These are phyloP conservation scores for Eucalyptus marginata DNA, from an alignment of 345 rosid species.

Conservation along the genomic window DNA sequence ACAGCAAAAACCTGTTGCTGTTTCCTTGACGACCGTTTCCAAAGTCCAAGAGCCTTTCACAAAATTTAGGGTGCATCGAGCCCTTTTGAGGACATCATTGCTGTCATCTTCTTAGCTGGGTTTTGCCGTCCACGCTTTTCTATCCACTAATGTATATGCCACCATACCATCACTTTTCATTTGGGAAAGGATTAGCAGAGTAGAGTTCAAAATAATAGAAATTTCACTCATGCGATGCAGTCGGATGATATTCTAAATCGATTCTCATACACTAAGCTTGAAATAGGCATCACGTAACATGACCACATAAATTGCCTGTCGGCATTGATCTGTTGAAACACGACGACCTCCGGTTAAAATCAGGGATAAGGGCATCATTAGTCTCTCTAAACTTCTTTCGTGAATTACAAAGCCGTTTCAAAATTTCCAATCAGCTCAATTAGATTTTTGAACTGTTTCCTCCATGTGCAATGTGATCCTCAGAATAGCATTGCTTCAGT, in stretches of 20 bases:
- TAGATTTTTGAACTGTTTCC: background rate
- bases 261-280: background rate
- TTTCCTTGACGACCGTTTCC: background rate
- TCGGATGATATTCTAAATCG: background rate
- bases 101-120: background rate
- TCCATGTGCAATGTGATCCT: background rate
- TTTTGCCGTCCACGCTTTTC: background rate
- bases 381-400: background rate
- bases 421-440: background rate
- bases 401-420: background rate
- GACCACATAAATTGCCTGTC: background rate
- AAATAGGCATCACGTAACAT: background rate
- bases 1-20: background rate
- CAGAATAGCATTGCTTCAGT: accelerated
- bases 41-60: background rate
- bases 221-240: background rate
- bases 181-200: background rate
- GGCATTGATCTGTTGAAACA: background rate
- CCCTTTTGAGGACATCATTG: background rate
- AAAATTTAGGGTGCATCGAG: background rate
- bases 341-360: background rate
- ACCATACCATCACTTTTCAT: background rate
- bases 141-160: background rate
- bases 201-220: background rate
- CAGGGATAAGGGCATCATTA: background rate